Evolutionary conservation across 805 yeast genomes (phyloP), one percentile per base, ranked within the genome.

Genomic region (Schizosaccharomyces osmophilus): DNA sequence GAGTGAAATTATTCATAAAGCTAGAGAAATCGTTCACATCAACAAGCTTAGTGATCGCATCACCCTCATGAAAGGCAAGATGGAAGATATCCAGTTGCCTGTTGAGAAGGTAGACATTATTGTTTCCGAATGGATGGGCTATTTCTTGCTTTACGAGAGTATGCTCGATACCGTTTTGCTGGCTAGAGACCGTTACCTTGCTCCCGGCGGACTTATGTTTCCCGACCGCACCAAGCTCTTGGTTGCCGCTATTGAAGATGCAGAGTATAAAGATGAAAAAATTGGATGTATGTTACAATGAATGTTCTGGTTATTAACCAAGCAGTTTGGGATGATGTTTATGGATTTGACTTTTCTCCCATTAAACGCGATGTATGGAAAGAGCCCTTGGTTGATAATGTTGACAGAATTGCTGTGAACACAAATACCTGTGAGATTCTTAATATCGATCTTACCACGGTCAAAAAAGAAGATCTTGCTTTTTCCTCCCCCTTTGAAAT

Each of bases 71-170:
- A 84, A 85, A 72, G 98, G 98, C 59, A 93, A 93, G 70, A 78
- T 93, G 73, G 99, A 93, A 74, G 98, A 93, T 69, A 86, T 94
- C 62, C 67, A 66, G 61, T 76, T 93, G 67, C 97, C 97, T 48
- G 89, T 78, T 66, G 82, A 82, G 62, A 77, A 85, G 70, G 99
- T 93, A 62, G 99, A 93, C 71, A 90, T 93, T 67, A 93, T 93
- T 66, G 83, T 93, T 64, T 83, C 93, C 65, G 99, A 93, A 73
- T 93, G 99, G 99, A 93, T 93, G 99, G 99, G 99, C 19, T 93
- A 93, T 73, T 93, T 93, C 69, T 73, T 94, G 67, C 77, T 94
- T 62, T 93, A 90, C 71, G 99, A 93, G 77, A 86, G 95, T 64
- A 93, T 93, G 99, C 79, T 93, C 71, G 97, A 93, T 73, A 87